Percentiles rank a stretch among this genome's conserved stretches.
phyloP scores from a whole-genome alignment of 495 filamentous ascomycete species.

The Talaromyces stipitatus region DNA sequence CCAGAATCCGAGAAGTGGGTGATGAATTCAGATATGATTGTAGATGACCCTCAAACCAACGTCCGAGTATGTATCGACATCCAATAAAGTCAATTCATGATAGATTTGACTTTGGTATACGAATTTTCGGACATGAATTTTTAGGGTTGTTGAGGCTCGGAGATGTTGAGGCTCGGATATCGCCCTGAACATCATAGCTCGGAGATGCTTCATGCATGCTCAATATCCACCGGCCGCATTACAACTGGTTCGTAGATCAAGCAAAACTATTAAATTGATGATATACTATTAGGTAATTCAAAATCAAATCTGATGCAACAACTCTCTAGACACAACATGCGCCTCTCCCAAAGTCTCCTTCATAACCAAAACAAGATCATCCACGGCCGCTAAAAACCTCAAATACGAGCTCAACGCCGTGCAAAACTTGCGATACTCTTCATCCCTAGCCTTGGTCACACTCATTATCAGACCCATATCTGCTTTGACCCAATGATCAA shows the following conservation, averaged over 20 bases:
- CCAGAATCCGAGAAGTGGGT: background rate
- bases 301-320: slow-evolving; percentile 2
- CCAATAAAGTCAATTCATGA: background rate
- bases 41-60: background rate
- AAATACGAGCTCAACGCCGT: slow-evolving; percentile 31
- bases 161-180: background rate
- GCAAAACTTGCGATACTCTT: slow-evolving; percentile 32
- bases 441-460: slow-evolving; percentile 25
- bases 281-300: too few relatives aligned
- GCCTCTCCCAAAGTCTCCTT: slow-evolving; percentile 35
- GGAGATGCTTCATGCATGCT: too few relatives aligned
- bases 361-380: slow-evolving; percentile 35
- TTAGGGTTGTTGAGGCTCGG: background rate
- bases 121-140: background rate
- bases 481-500: slow-evolving; percentile 21
- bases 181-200: background rate
- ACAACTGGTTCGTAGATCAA: too few relatives aligned
- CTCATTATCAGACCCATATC: slow-evolving; percentile 17
- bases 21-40: background rate
- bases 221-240: too few relatives aligned
- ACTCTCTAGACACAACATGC: slow-evolving; percentile 21
- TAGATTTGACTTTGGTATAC: background rate
- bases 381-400: slow-evolving; percentile 26
- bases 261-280: too few relatives aligned
- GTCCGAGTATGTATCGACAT: background rate